Evolutionary conservation across 2,329 filamentous ascomycete genomes (phyloP).

Genomic region (Fusarium tanahbumbuense): DNA sequence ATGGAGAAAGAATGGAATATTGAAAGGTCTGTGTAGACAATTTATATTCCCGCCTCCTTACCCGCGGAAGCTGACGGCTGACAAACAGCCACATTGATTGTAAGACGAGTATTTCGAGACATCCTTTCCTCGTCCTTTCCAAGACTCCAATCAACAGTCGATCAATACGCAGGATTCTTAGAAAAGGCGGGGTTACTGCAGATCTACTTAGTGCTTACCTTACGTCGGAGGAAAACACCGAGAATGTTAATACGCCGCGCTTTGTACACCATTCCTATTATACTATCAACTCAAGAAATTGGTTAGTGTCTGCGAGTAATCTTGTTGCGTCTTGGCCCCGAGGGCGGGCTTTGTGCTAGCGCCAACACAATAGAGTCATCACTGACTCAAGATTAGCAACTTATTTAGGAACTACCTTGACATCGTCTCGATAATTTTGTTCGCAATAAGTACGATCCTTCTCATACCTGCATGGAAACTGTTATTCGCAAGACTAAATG

Average conservation of each 20-base stretch:
- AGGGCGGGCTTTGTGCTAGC: background rate
- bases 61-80: background rate
- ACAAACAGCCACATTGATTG: background rate
- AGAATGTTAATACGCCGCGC: background rate
- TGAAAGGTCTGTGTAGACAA: too few relatives aligned
- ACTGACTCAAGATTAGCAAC: too few relatives aligned
- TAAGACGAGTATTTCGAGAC: background rate
- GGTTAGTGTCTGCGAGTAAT: background rate
- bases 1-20: too few relatives aligned
- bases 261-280: background rate
- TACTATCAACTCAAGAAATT: background rate
- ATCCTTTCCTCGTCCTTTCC: fast-evolving
- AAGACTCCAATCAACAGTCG: background rate
- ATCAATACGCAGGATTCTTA: background rate
- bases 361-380: background rate
- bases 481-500: too few relatives aligned
- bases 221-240: background rate
- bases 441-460: too few relatives aligned
- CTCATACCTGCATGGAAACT: too few relatives aligned
- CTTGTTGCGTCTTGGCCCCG: background rate
- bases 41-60: too few relatives aligned
- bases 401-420: too few relatives aligned
- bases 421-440: too few relatives aligned
- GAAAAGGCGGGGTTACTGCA: background rate
- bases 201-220: background rate